Evolutionary conservation across 2,329 filamentous ascomycete genomes (phyloP), one percentile per base, ranked within the genome.

Genomic region (Fusarium subtropicale): DNA sequence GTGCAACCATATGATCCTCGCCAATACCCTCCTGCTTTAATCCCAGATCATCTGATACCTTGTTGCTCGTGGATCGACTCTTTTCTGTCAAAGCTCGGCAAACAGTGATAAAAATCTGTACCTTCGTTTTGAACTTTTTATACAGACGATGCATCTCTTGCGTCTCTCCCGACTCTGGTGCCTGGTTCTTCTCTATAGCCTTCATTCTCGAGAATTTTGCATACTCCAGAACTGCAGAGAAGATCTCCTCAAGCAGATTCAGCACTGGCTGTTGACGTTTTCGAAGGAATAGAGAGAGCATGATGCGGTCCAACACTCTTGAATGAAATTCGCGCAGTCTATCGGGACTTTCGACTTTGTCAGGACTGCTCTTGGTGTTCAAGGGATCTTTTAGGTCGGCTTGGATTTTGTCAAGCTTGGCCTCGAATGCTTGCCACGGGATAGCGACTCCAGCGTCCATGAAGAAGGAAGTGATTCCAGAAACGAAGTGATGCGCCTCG

Each of bases 401-500:
- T 77, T 95, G 87, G 16, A 96, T 84, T 11, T 81, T 83, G 28
- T 88, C 82, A 1, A 97, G 82, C 69, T 88, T 91, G 0, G 76
- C 75, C 50, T 91, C 87, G 64, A 97, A 95, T 0, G 82, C 81
- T 24, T 81, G 81, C 94, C 95, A 98, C 0, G 90, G 88, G 18
- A 86, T 84, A 10, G 86, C 86, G 52, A 98, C 90, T 3, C 91
- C 94, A 1, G 89, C 87, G 60, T 95, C 92, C 67, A 97, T 91
- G 72, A 94, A 91, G 75, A 97, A 96, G 2, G 90, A 87, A 39
- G 89, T 87, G 1, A 97, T 79, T 12, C 87, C 87, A 1, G 87
- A 85, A 26, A 97, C 85, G 69, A 98, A 94, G 76, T 96, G 91
- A 55, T 92, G 90, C 1, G 93, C 90, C 75, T 97, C 92, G 38